A percentile compares a stretch with the other conserved stretches of the same genome.
These are phyloP conservation scores for Stagonosporopsis rhizophila DNA, from an alignment of 2,329 filamentous ascomycete species.

Conservation along the genomic window DNA sequence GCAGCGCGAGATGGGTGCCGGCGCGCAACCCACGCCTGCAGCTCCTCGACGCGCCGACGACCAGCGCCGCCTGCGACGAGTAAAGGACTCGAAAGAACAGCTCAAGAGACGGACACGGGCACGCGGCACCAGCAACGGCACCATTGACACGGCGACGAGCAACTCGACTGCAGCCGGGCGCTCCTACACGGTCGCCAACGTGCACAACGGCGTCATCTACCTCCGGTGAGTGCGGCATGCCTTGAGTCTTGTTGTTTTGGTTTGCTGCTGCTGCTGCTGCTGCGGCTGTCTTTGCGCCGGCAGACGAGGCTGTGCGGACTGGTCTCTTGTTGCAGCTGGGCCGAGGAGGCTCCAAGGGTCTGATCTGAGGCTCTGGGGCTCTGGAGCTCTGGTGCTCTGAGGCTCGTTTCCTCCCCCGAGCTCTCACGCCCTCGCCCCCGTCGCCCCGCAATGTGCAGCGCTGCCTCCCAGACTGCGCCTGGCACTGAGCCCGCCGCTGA, in stretches of 20 bases:
- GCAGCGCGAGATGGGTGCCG: conserved; percentile 38
- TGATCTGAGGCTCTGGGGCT: too few species aligned
- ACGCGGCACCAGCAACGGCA: conserved; percentile 43
- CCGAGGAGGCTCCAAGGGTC: too few species aligned
- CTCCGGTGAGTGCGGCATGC: conserved; percentile 48
- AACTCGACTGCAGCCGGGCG: conserved; percentile 42
- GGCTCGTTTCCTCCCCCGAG: too few species aligned
- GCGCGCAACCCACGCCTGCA: conserved; percentile 32
- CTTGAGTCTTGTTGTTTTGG: neutral
- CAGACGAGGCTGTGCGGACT: too few species aligned
- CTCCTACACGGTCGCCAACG: conserved; percentile 57
- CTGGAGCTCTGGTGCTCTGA: too few species aligned
- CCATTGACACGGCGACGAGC: conserved; percentile 38
- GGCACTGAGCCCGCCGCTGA: neutral
- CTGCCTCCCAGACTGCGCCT: neutral
- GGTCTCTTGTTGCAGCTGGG: too few species aligned
- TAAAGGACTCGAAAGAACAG: conserved; percentile 49
- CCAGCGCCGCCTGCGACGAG: conserved; percentile 43
- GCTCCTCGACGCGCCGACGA: conserved; percentile 40
- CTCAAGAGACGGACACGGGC: conserved; percentile 43
- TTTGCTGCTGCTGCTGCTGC: neutral
- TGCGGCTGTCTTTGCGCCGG: neutral
- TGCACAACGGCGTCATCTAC: conserved; percentile 57
- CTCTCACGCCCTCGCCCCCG: too few species aligned
- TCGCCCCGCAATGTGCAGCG: too few species aligned